Evolutionary conservation across 2,329 filamentous ascomycete genomes (phyloP).

Genomic region (Sarocladium brachiariae): DNA sequence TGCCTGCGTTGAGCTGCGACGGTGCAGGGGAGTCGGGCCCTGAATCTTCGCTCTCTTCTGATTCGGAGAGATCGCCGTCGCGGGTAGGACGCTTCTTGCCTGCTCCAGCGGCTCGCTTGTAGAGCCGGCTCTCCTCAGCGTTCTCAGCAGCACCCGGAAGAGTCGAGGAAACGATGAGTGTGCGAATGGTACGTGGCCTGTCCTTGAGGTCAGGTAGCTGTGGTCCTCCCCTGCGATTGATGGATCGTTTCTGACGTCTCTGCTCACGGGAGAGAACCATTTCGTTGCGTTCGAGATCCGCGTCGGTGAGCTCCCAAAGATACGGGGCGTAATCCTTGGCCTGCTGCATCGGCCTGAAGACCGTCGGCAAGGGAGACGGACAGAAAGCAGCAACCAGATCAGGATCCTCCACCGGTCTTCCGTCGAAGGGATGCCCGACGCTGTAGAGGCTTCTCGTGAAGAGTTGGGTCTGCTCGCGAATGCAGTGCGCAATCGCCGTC

Average conservation of each 20-base stretch:
- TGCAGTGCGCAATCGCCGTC: conserved; percentile 95
- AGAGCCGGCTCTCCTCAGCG: conserved; percentile 79
- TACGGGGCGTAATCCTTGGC: conserved; percentile 93
- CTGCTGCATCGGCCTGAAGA: conserved; percentile 85
- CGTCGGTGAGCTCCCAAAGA: conserved; percentile 87
- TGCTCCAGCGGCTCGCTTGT: conserved; percentile 64
- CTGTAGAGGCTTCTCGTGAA: conserved; percentile 93
- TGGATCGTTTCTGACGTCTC: conserved; percentile 86
- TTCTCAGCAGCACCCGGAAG: conserved; percentile 77
- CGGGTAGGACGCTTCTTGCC: conserved; percentile 46
- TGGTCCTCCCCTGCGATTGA: conserved; percentile 87
- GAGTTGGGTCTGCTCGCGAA: conserved; percentile 89
- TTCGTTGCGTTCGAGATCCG: conserved; percentile 84
- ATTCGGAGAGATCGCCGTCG: conserved; percentile 74
- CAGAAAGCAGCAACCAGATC: conserved; percentile 83
- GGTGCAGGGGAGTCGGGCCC: conserved; percentile 78
- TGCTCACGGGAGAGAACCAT: conserved; percentile 91
- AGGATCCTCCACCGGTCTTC: conserved; percentile 83
- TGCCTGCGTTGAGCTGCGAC: conserved; percentile 63
- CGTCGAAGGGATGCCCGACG: conserved; percentile 90
- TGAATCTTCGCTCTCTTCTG: conserved; percentile 87
- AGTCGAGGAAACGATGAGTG: conserved; percentile 84
- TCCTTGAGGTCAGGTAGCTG: conserved; percentile 95
- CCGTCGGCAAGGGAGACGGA: conserved; percentile 70
- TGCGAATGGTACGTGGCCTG: conserved; percentile 85